Conservation (phyloP, 1,284 basidiomycete species). For the Apiotrichum gracile region DNA sequence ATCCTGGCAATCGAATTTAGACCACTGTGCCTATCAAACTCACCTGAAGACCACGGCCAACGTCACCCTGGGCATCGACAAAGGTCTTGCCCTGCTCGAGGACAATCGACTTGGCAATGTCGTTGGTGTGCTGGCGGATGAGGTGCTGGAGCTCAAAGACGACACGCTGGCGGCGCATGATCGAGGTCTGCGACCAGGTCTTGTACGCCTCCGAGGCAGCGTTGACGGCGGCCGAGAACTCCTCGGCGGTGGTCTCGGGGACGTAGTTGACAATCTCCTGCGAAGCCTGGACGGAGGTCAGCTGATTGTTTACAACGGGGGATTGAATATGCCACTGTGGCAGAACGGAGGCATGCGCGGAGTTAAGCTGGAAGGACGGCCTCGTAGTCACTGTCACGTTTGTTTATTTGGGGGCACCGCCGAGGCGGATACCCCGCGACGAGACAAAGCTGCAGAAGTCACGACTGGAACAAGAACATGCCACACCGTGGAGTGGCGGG, state of each 20-base stretch:
- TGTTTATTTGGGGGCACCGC: too few relatives aligned
- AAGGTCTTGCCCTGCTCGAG: conserved; percentile 88
- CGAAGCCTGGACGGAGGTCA: conserved; percentile 35
- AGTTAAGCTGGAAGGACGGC: too few relatives aligned
- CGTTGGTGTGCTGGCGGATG: conserved; percentile 62
- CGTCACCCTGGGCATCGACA: conserved; percentile 87
- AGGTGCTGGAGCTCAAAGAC: conserved; percentile 82
- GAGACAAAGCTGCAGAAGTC: too few relatives aligned
- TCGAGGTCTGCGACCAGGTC: conserved; percentile 78
- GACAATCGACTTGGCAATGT: conserved; percentile 58
- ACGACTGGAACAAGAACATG: too few relatives aligned
- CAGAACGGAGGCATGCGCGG: too few relatives aligned
- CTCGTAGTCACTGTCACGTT: too few relatives aligned
- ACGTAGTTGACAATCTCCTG: conserved; percentile 83
- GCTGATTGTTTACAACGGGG: not conserved
- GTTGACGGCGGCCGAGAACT: conserved; percentile 80
- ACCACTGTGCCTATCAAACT: not conserved
- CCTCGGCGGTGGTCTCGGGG: conserved; percentile 75
- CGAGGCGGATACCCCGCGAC: too few relatives aligned
- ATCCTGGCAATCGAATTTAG: too few relatives aligned
- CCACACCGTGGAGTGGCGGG: too few relatives aligned
- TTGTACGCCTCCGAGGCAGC: conserved; percentile 84
- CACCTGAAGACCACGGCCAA: conserved; percentile 70
- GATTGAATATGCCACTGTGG: too few relatives aligned
- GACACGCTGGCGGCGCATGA: conserved; percentile 81